Conservation (phyloP, 2,329 filamentous ascomycete species). For the Epichloe elymi region DNA sequence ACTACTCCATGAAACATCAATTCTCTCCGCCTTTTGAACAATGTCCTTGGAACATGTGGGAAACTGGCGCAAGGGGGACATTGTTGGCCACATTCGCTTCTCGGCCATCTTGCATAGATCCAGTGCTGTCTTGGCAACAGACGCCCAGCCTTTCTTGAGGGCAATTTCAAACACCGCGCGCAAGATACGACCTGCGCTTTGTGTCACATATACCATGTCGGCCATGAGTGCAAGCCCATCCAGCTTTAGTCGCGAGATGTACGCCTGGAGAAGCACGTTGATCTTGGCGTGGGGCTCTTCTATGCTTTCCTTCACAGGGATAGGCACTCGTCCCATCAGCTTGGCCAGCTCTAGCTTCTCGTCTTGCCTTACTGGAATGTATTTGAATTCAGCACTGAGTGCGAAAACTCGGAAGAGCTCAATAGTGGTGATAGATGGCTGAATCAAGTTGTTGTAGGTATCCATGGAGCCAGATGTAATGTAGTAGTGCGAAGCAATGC, state of each 20-base stretch:
- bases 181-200: conserved; percentile 91
- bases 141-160: conserved; percentile 93
- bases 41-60: conserved; percentile 70
- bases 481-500: conserved; percentile 96
- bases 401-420: conserved; percentile 96
- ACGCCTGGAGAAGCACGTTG: conserved; percentile 92
- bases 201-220: conserved; percentile 96
- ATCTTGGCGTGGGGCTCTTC: conserved; percentile 97
- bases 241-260: conserved; percentile 86
- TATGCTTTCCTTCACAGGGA: conserved; percentile 94
- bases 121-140: conserved; percentile 80
- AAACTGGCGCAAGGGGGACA: conserved; percentile 92
- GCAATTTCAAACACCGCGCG: conserved; percentile 94
- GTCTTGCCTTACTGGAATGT: conserved; percentile 92
- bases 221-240: conserved; percentile 94
- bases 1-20: conserved; percentile 83
- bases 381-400: conserved; percentile 95
- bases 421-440: conserved; percentile 83
- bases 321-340: conserved; percentile 75
- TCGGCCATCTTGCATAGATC: conserved; percentile 98
- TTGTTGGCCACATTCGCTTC: conserved; percentile 99
- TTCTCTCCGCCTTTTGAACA: conserved; percentile 81
- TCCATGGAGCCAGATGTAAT: conserved; percentile 94
- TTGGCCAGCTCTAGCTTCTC: conserved; percentile 96
- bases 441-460: conserved; percentile 90